Conservation (phyloP, 2,329 filamentous ascomycete species). For the Canariomyces notabilis region DNA sequence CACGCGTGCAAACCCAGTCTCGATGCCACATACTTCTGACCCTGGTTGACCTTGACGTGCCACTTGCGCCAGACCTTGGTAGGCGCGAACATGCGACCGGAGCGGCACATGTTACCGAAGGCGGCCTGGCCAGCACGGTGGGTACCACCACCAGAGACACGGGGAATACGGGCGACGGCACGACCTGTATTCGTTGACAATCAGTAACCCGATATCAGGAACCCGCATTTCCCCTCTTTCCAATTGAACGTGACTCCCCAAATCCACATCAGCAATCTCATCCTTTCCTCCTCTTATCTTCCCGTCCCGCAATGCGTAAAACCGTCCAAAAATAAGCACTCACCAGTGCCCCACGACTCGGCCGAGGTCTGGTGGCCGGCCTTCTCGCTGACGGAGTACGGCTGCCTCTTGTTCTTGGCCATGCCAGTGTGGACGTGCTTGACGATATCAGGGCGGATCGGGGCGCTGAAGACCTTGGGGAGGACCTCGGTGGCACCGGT, state of each 20-base stretch:
- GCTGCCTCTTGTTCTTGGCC: slow-evolving; percentile 99
- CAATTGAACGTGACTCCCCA: too few species aligned
- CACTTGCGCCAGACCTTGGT: slow-evolving; percentile 99
- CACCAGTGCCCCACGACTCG: slow-evolving; percentile 72
- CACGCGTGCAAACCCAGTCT: slow-evolving; percentile 13
- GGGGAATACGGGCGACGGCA: slow-evolving; percentile 99
- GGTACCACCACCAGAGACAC: slow-evolving; percentile 99
- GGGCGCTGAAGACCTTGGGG: slow-evolving; percentile 93
- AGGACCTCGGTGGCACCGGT: slow-evolving; percentile 85
- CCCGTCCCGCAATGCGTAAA: slow-evolving; percentile 2
- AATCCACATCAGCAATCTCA: not conserved
- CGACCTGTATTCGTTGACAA: slow-evolving; percentile 60
- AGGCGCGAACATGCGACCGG: slow-evolving; percentile 99
- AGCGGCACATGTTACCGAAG: slow-evolving; percentile 99
- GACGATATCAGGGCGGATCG: slow-evolving; percentile 98
- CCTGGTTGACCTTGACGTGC: slow-evolving; percentile 99
- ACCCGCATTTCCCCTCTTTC: slow-evolving; percentile 3
- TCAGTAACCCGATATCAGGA: slow-evolving; percentile 13
- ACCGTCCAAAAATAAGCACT: slow-evolving; percentile 14
- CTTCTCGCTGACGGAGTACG: slow-evolving; percentile 99
- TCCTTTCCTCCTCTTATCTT: not conserved
- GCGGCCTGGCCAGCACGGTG: slow-evolving; percentile 99
- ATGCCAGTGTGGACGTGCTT: slow-evolving; percentile 98
- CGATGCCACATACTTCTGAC: slow-evolving; percentile 73
- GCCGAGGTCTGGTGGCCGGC: slow-evolving; percentile 99